These are phyloP conservation scores for Nicotiana tabacum DNA, from an alignment of 257 asterid genomes.

Conservation along the genomic window DNA sequence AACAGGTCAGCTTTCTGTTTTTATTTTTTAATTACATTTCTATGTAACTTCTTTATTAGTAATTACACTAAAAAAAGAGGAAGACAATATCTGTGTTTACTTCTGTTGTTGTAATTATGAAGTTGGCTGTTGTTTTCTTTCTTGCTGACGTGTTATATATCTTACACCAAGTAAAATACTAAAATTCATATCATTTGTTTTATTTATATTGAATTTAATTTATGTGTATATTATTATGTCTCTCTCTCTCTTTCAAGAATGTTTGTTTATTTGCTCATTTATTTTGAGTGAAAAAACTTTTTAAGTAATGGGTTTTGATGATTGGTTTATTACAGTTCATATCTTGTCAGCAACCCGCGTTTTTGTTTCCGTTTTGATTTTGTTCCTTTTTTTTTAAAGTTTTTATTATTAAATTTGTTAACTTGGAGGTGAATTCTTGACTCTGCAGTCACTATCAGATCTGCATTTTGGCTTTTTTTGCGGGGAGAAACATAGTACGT, in stretches of 20 bases:
- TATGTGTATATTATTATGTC: not conserved
- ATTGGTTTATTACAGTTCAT: conserved; percentile 40
- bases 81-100: conserved; percentile 26
- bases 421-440: conserved; percentile 9
- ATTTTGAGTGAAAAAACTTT: not conserved
- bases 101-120: conserved; percentile 23
- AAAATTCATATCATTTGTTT: not conserved
- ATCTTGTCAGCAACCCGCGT: conserved; percentile 73
- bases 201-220: not conserved
- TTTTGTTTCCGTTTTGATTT: conserved; percentile 27
- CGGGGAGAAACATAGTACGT: conserved; percentile 18
- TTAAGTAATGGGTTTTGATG: conserved; percentile 14
- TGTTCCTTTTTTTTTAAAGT: not conserved
- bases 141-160: conserved; percentile 12
- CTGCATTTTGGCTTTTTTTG: conserved; percentile 34
- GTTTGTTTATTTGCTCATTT: conserved; percentile 9
- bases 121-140: not conserved
- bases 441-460: conserved; percentile 51
- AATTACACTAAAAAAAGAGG: no score
- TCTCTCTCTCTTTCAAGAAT: conserved; percentile 17
- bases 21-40: not conserved
- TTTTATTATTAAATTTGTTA: not conserved
- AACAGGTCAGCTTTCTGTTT: not conserved
- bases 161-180: not conserved
- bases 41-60: not conserved